Percentiles rank a stretch among this genome's conserved stretches.
phyloP scores from a whole-genome alignment of 2,329 filamentous ascomycete species.

The Diaporthe citrichinensis region DNA sequence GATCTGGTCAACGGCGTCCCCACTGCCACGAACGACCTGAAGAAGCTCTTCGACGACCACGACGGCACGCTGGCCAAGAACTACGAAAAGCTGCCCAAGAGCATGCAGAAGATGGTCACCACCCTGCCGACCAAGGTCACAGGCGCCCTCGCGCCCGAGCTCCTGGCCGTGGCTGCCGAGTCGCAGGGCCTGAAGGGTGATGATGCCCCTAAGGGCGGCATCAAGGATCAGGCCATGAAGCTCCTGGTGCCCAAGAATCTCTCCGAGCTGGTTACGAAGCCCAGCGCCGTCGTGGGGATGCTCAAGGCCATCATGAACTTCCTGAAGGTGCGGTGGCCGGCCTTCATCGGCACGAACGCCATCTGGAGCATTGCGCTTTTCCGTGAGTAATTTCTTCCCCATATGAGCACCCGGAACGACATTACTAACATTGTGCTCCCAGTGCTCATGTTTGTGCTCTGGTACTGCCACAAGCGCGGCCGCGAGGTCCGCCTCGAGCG shows the following conservation, averaged over 20 bases:
- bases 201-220: conserved; percentile 60
- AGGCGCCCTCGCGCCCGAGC: conserved; percentile 80
- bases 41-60: conserved; percentile 70
- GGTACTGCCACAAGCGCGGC: conserved; percentile 98
- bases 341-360: conserved; percentile 91
- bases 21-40: conserved; percentile 93
- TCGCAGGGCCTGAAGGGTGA: conserved; percentile 75
- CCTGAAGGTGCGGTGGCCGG: conserved; percentile 88
- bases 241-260: conserved; percentile 80
- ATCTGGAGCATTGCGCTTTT: conserved; percentile 92
- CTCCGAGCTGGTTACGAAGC: conserved; percentile 85
- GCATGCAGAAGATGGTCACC: conserved; percentile 88
- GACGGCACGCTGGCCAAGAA: conserved; percentile 71
- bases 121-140: conserved; percentile 87
- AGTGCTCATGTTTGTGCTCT: conserved; percentile 94
- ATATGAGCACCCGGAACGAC: not conserved
- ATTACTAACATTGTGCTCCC: conserved; percentile 33
- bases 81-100: conserved; percentile 79
- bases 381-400: conserved; percentile 67
- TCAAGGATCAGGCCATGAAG: conserved; percentile 70
- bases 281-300: conserved; percentile 87
- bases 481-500: conserved; percentile 83
- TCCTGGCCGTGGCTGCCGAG: conserved; percentile 84
- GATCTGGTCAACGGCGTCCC: conserved; percentile 94
- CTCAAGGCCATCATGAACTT: conserved; percentile 92